Base-by-base conservation (phyloP, 768 basidiomycete genomes). In the Punctularia strigosozonata region DNA sequence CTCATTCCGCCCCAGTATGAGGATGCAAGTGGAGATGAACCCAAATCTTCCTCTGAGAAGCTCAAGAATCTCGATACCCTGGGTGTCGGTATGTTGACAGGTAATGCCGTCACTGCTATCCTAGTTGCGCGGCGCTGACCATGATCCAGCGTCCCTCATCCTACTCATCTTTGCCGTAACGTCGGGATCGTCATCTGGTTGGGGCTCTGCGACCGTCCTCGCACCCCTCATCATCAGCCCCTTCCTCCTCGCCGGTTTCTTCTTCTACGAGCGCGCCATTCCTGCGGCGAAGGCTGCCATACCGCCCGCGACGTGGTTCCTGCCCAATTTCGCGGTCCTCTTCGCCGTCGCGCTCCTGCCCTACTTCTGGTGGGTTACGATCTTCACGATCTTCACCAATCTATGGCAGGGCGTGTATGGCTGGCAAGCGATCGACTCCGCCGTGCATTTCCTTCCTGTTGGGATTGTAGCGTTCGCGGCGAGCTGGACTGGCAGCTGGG, bases 181-280 rank as follows among this genome's bases (percentile, higher is more conserved):
- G 0, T 60, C 62, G 23, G 72, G 69, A 18, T 64, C 75, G 5
- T 59, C 61, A 13, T 52, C 51, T 36, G 72, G 75, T 17, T 77
- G 76, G 76, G 51, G 49, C 4, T 51, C 61, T 1, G 60, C 68
- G 4, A 44, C 51, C 14, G 69, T 75, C 40, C 50, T 76, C 36
- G 58, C 54, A 4, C 65, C 69, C 0, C 54, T 78, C 26, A 50
- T 71, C 7, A 46, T 75, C 24, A 65, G 72, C 4, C 48, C 71
- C 41, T 24, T 64, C 6, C 43, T 69, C 8, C 47, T 55, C 25
- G 45, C 53, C 20, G 52, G 38, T 1, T 78, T 78, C 58, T 70
- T 77, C 53, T 54, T 62, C 37, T 75, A 66, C 63, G 73, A 77
- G 45, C 51, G 61, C 6, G 31, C 46, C 1, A 50, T 71, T 13